Evolutionary conservation across 2,329 filamentous ascomycete species (phyloP).

Genomic region (Epichloe gansuensis): DNA sequence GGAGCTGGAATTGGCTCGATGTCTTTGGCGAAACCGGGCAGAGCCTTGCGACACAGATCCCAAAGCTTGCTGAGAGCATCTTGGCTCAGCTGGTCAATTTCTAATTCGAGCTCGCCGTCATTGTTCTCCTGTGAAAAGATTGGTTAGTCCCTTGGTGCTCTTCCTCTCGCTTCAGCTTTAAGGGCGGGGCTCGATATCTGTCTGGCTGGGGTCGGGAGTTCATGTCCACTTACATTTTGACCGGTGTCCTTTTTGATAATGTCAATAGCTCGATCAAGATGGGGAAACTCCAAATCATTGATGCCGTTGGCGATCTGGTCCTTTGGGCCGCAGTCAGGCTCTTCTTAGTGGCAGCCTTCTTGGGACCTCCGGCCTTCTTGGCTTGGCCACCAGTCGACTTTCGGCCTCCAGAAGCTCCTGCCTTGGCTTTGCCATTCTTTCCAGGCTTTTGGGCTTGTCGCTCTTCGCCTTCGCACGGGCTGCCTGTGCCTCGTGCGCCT

Average conservation of each 20-base stretch:
- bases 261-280: slow-evolving; percentile 68
- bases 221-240: slow-evolving; percentile 48
- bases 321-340: slow-evolving; percentile 65
- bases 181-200: too few relatives aligned
- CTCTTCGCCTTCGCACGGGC: slow-evolving; percentile 34
- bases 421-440: slow-evolving; percentile 44
- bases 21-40: slow-evolving; percentile 29
- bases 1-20: slow-evolving; percentile 17
- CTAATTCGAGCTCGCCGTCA: slow-evolving; percentile 46
- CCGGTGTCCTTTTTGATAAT: slow-evolving; percentile 83
- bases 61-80: slow-evolving; percentile 43
- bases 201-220: not conserved
- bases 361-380: slow-evolving; percentile 26
- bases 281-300: slow-evolving; percentile 63
- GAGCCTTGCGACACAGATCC: slow-evolving; percentile 31
- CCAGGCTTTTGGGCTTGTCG: slow-evolving; percentile 50
- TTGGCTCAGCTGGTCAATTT: slow-evolving; percentile 44
- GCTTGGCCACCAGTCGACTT: slow-evolving; percentile 28
- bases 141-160: not conserved
- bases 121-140: slow-evolving; percentile 37
- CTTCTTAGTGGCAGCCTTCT: slow-evolving; percentile 34
- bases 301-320: slow-evolving; percentile 82
- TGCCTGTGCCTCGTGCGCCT: slow-evolving; percentile 51
- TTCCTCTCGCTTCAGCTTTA: not conserved
- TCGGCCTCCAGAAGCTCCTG: slow-evolving; percentile 23